These are phyloP conservation scores for Hibiscus tridactylites DNA, from an alignment of 345 rosid genomes.

Conservation along the genomic window DNA sequence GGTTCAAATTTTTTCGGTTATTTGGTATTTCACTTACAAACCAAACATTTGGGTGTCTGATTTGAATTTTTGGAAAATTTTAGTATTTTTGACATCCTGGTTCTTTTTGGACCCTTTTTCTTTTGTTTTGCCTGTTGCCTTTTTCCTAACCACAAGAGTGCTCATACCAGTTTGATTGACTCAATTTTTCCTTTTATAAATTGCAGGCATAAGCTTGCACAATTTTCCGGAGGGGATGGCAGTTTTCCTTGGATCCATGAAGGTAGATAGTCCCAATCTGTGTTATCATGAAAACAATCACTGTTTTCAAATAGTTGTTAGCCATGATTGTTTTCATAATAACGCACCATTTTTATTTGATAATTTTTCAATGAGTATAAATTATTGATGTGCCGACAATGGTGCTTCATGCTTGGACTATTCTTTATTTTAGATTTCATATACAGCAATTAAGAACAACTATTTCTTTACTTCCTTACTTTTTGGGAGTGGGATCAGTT, in stretches of 20 bases:
- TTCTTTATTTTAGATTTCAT: background rate
- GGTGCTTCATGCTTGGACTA: background rate
- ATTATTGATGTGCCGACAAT: background rate
- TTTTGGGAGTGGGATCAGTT: background rate
- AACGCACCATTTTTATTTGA: background rate
- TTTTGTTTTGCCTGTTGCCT: background rate
- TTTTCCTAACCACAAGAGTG: background rate
- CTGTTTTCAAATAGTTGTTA: background rate
- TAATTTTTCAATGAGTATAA: background rate
- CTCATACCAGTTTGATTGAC: slow-evolving; percentile 8
- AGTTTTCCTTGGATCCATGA: slow-evolving; percentile 91
- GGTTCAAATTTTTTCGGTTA: background rate
- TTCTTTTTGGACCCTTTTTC: background rate
- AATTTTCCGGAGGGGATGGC: slow-evolving; percentile 99
- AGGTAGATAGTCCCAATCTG: slow-evolving; percentile 61
- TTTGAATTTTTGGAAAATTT: background rate
- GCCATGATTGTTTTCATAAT: background rate
- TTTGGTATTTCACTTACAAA: background rate
- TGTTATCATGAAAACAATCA: background rate
- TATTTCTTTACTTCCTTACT: background rate
- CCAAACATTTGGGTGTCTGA: background rate
- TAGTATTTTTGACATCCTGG: background rate
- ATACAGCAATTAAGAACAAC: background rate
- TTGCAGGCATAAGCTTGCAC: slow-evolving; percentile 95
- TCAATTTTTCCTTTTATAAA: slow-evolving; percentile 8